Evolutionary conservation across 1,139 yeast species (phyloP), one percentile per base, ranked within the genome.

Genomic region (Taphrina sp.): DNA sequence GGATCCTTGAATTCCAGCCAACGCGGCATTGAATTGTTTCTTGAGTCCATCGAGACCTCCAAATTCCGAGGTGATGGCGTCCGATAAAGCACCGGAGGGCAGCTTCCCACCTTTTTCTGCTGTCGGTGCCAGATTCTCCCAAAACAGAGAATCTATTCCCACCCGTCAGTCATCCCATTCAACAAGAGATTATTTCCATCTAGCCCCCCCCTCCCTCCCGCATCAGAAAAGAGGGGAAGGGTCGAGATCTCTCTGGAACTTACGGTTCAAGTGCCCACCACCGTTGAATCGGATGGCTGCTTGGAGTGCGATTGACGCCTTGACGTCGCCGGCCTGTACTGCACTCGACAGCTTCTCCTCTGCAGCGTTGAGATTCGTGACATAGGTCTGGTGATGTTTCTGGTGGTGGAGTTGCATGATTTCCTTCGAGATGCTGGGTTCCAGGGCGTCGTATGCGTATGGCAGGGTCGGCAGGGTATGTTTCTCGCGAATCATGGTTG

Each of bases 301-400:
- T 70, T 85, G 88, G 67, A 88, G 77, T 58, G 74, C 74, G 66
- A 81, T 83, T 65, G 86, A 77, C 57, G 85, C 74, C 68, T 81
- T 80, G 69, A 81, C 76, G 63, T 85, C 87, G 58, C 85, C 81
- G 61, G 76, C 76, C 53, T 75, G 74, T 65, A 79, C 72, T 56
- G 96, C 92, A 66, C 81, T 89, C 36, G 81, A 80, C 56, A 81
- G 77, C 71, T 86, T 85, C 71, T 87, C 95, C 66, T 81, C 72
- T 38, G 95, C 90, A 38, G 82, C 74, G 74, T 90, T 90, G 76
- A 81, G 86, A 51, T 95, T 94, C 67, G 79, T 86, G 66, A 88
- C 96, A 67, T 90, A 90, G 35, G 96, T 86, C 73, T 88, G 95
- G 72, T 90, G 96, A 73, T 90, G 97, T 76, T 90, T 89, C 65